Percentiles rank a stretch among this genome's conserved stretches.
Evolutionary conservation across 208 protist genomes (phyloP).

Genomic region (Wallacemonas sp.): DNA sequence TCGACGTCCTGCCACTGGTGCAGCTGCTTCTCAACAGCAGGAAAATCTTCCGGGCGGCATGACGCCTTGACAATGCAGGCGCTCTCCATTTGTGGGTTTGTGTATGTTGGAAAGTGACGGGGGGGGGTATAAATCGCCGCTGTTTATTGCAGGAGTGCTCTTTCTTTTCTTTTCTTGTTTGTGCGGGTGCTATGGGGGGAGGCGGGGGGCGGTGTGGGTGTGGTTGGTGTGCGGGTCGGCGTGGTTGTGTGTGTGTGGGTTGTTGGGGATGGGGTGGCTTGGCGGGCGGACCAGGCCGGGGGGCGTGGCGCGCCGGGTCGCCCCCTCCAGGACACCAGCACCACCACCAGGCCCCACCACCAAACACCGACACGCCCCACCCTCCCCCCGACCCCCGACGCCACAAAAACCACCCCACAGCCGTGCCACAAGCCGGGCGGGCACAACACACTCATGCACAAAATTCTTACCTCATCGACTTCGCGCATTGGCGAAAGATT

Average conservation of each 20-base stretch:
- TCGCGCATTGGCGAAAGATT: background rate
- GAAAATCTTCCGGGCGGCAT: slow-evolving; percentile 70
- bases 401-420: background rate
- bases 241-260: too few species aligned
- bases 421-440: background rate
- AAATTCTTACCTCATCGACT: background rate
- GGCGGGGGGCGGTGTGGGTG: too few species aligned
- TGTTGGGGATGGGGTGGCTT: background rate
- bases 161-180: too few species aligned
- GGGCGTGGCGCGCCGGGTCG: background rate
- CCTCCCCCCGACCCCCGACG: background rate
- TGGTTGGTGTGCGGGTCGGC: too few species aligned
- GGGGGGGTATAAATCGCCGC: too few species aligned
- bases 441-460: background rate
- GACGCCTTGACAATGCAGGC: slow-evolving; percentile 37
- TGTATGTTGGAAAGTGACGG: too few species aligned
- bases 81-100: slow-evolving; percentile 40
- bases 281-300: background rate
- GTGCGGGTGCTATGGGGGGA: too few species aligned
- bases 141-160: too few species aligned
- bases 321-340: background rate
- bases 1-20: slow-evolving; percentile 77
- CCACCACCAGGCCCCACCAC: background rate
- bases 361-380: background rate
- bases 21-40: slow-evolving; percentile 59